Percentiles rank a stretch among this genome's conserved stretches.
These are phyloP conservation scores for Parsonsia alboflavescens DNA, from an alignment of 257 asterid species.

Conservation along the genomic window DNA sequence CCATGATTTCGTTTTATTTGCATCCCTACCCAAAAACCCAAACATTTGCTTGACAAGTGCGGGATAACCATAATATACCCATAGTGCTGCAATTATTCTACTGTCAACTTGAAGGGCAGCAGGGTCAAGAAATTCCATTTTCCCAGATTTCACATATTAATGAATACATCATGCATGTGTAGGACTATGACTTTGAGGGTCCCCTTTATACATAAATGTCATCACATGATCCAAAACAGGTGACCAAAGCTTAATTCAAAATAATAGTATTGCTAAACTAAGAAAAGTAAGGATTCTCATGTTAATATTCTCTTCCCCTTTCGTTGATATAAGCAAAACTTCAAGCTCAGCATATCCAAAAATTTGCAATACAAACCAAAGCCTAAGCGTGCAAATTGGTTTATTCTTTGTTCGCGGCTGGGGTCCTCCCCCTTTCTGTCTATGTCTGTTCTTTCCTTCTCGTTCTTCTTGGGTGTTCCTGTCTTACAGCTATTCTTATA, in stretches of 20 bases:
- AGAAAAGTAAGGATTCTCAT: slow-evolving; percentile 38
- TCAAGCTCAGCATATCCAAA: slow-evolving; percentile 4
- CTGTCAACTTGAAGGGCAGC: background rate
- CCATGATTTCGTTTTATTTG: no score
- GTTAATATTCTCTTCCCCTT: slow-evolving; percentile 1
- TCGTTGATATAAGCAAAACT: slow-evolving; percentile 12
- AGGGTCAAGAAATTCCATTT: slow-evolving; percentile 7
- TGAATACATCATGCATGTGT: slow-evolving; percentile 36
- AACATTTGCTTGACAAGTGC: no score
- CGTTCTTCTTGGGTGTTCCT: slow-evolving; percentile 9
- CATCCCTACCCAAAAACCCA: no score
- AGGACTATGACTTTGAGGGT: slow-evolving; percentile 30
- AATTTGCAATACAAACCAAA: slow-evolving; percentile 8
- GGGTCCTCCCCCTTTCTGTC: background rate
- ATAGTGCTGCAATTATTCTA: no score
- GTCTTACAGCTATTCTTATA: background rate
- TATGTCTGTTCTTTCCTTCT: background rate
- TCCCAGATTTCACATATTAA: slow-evolving; percentile 16
- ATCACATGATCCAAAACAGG: slow-evolving; percentile 52
- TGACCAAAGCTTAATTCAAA: slow-evolving; percentile 16
- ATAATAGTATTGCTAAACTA: background rate
- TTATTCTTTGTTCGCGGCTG: slow-evolving; percentile 9
- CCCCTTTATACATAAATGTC: slow-evolving; percentile 23
- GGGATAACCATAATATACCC: no score
- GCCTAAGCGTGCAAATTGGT: slow-evolving; percentile 8